Base-by-base conservation (phyloP, 1,284 basidiomycete genomes). In the Trichosporon sp. region DNA sequence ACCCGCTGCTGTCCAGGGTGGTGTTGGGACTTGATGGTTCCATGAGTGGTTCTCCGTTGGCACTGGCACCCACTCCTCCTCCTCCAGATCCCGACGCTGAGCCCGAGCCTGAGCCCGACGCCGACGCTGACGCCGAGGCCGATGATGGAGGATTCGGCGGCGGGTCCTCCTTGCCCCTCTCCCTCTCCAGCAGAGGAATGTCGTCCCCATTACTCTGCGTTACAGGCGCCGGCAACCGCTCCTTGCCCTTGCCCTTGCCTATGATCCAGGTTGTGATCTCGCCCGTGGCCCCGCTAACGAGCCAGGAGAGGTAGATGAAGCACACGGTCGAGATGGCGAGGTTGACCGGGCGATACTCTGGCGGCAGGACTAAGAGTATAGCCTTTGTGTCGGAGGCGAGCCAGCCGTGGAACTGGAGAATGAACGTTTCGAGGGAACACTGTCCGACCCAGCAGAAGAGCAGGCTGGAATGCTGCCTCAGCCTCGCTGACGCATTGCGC, bases 341-440 rank as follows among this genome's bases (percentile, higher is more conserved):
- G 78, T 94, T 95, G 70, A 89, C 58, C 6, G 86, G 84, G 52
- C 91, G 84, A 84, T 87, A 89, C 5, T 86, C 88, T 21, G 89
- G 88, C 0, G 91, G 91, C 52, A 94, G 81, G 58, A 94, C 85
- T 60, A 92, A 80, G 36, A 95, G 83, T 67, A 94, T 84, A 19
- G 90, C 90, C 75, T 91, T 91, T 19, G 90, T 92, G 74, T 95
- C 92, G 4, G 86, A 89, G 0, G 89, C 91, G 37, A 95, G 84
- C 89, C 91, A 94, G 59, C 92, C 83, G 78, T 95, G 92, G 80
- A 89, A 94, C 76, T 95, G 91, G 68, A 93, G 86, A 73, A 94
- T 89, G 76, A 92, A 93, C 0, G 90, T 89, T 78, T 93, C 91
- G 54, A 93, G 83, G 5, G 89, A 91, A 78, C 89, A 91, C 73